A percentile compares a stretch with the other conserved stretches of the same genome.
Conservation (phyloP, 345 rosid genomes). For the Citrus hindsii region DNA sequence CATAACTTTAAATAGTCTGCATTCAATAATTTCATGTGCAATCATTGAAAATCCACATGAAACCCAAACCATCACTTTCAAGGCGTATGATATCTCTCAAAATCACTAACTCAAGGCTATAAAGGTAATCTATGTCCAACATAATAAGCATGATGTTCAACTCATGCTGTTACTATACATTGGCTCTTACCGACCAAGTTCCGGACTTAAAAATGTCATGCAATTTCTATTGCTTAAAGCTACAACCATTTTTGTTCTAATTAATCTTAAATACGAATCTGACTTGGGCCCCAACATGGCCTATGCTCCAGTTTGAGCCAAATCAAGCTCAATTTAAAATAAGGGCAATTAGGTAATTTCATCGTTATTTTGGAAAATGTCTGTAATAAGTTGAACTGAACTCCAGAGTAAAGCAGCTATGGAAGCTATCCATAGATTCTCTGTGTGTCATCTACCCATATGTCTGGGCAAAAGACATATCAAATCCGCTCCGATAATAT, state of each 20-base stretch:
- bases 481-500: slow-evolving; percentile 12
- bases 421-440: slow-evolving; percentile 52
- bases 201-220: too few species aligned
- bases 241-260: too few species aligned
- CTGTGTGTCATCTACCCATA: slow-evolving; percentile 51
- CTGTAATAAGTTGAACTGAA: accelerated
- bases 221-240: too few species aligned
- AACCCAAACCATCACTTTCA: not conserved
- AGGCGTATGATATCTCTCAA: too few species aligned
- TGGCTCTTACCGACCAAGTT: too few species aligned
- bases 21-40: not conserved
- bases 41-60: not conserved
- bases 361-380: not conserved
- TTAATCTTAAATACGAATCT: too few species aligned
- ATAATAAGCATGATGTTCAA: not conserved
- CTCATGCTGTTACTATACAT: not conserved
- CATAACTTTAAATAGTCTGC: not conserved
- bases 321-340: not conserved
- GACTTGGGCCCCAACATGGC: too few species aligned
- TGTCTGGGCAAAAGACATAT: slow-evolving; percentile 28
- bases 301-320: not conserved
- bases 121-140: not conserved
- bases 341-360: not conserved
- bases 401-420: slow-evolving; percentile 23
- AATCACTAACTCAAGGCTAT: not conserved